Conservation (phyloP, 768 basidiomycete species). For the Daedaleopsis sinensis region DNA sequence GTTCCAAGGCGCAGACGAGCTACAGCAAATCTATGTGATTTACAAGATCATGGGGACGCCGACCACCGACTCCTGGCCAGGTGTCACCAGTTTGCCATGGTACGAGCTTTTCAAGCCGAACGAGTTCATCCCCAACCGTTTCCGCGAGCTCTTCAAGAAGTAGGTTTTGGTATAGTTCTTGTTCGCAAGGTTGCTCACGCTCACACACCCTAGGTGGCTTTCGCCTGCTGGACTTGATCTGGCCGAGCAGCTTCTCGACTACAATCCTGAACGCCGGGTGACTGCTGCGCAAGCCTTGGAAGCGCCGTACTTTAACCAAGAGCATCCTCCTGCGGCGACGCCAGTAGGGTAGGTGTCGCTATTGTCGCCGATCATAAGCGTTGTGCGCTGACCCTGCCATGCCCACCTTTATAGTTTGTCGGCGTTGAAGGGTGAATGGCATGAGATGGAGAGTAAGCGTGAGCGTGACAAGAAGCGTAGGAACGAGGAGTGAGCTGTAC, state of each 20-base stretch:
- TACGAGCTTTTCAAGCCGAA: constrained; percentile 97
- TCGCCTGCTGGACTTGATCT: constrained; percentile 86
- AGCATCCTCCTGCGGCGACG: constrained; percentile 71
- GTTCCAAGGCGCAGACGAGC: constrained; percentile 99
- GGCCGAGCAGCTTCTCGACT: constrained; percentile 79
- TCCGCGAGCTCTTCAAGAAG: constrained; percentile 87
- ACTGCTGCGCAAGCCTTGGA: constrained; percentile 81
- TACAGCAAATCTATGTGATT: constrained; percentile 93
- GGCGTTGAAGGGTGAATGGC: constrained; percentile 92
- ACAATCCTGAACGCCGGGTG: constrained; percentile 77
- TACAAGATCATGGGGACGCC: constrained; percentile 93
- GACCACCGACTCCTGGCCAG: constrained; percentile 79
- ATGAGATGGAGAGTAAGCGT: constrained; percentile 94
- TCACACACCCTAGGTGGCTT: constrained; percentile 62
- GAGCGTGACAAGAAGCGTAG: constrained; percentile 83
- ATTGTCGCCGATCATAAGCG: neutral
- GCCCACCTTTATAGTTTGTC: constrained; percentile 59
- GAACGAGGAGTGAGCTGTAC: constrained; percentile 49
- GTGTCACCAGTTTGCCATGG: constrained; percentile 87
- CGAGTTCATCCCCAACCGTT: constrained; percentile 70
- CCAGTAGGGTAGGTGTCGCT: constrained; percentile 73
- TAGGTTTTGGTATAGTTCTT: constrained; percentile 37
- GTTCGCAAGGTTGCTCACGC: neutral
- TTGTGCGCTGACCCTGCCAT: neutral
- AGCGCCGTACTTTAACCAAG: constrained; percentile 81